phyloP scores from a whole-genome alignment of 208 protist genomes.

The Acanthamoeba healyi region DNA sequence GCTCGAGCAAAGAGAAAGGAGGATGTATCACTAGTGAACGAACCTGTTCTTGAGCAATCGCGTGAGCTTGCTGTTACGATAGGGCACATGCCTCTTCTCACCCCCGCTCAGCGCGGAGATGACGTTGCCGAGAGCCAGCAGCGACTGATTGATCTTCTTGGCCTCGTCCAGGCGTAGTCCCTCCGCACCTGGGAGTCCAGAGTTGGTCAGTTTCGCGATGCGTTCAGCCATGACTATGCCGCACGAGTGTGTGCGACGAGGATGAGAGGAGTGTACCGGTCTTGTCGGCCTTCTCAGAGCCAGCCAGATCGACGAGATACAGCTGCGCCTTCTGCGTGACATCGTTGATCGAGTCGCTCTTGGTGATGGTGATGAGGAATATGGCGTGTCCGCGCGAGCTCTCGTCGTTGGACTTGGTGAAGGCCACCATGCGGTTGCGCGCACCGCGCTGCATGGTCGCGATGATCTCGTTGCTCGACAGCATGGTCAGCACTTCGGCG shows the following conservation, averaged over 20 bases:
- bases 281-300: constrained; percentile 86
- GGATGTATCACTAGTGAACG: constrained; percentile 89
- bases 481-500: not conserved
- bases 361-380: not conserved
- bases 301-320: constrained; percentile 92
- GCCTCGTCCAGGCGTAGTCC: constrained; percentile 91
- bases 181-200: too few species aligned
- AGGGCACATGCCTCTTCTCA: constrained; percentile 75
- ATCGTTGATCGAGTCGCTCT: not conserved
- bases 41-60: constrained; percentile 91
- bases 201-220: too few species aligned
- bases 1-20: too few species aligned
- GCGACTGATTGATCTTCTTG: constrained; percentile 91
- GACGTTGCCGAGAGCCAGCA: constrained; percentile 88
- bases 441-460: not conserved
- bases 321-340: constrained; percentile 80
- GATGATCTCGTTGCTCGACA: not conserved
- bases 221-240: too few species aligned
- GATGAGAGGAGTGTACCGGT: constrained; percentile 79
- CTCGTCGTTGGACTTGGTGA: constrained; percentile 24
- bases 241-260: too few species aligned
- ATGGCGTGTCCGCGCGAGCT: constrained; percentile 19
- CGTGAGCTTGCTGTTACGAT: constrained; percentile 89
- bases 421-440: not conserved
- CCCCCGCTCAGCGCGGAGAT: constrained; percentile 87